Percentiles rank a stretch among this genome's conserved stretches.
phyloP scores from a whole-genome alignment of 345 rosid species.

The Erysimum cheiranthoides region DNA sequence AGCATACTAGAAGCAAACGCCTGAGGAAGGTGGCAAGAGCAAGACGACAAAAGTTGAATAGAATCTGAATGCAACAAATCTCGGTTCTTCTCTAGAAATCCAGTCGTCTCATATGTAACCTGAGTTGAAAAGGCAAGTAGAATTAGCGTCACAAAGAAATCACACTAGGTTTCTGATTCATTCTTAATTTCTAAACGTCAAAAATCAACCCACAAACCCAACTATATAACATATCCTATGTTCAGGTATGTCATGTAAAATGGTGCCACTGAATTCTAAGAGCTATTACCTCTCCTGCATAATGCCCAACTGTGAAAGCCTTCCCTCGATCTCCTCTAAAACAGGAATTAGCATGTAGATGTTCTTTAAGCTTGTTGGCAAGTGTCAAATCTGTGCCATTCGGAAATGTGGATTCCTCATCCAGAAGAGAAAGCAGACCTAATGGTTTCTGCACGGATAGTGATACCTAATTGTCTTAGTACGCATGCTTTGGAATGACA shows the following conservation, averaged over 20 bases:
- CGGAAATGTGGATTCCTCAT: constrained; percentile 97
- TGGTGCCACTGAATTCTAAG: constrained; percentile 28
- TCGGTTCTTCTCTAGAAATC: constrained; percentile 95
- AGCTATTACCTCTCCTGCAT: constrained; percentile 90
- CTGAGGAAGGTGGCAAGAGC: constrained; percentile 86
- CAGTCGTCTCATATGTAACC: constrained; percentile 93
- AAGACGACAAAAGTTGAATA: constrained; percentile 87
- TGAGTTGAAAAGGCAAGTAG: constrained; percentile 47
- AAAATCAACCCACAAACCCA: constrained; percentile 21
- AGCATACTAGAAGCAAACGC: constrained; percentile 89
- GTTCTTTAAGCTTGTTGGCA: constrained; percentile 94
- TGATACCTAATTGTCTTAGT: constrained; percentile 19
- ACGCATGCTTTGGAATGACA: constrained; percentile 3
- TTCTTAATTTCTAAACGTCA: constrained; percentile 23
- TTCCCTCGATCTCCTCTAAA: constrained; percentile 85
- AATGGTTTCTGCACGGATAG: constrained; percentile 79
- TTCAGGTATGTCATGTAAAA: constrained; percentile 8
- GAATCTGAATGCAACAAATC: constrained; percentile 92
- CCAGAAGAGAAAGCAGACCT: constrained; percentile 86
- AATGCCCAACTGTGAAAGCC: constrained; percentile 77
- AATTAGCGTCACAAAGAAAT: constrained; percentile 40
- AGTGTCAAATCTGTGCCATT: constrained; percentile 94
- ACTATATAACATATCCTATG: constrained; percentile 11
- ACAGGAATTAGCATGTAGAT: constrained; percentile 67
- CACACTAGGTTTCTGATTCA: background rate